A percentile compares a stretch with the other conserved stretches of the same genome.
These are phyloP conservation scores for Trichophyton simii DNA, from an alignment of 2,329 filamentous ascomycete species.

Conservation along the genomic window DNA sequence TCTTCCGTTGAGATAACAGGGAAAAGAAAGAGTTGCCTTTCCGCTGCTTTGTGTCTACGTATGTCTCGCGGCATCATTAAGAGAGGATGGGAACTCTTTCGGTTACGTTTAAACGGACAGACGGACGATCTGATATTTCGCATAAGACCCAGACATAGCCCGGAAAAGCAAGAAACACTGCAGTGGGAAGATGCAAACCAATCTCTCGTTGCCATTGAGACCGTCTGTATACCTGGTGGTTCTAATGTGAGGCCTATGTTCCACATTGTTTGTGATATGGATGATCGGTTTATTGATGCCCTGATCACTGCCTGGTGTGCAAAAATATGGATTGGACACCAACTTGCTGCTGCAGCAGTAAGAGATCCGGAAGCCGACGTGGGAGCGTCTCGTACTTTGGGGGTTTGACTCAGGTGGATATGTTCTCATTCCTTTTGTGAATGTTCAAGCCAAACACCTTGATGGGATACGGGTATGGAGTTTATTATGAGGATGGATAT, in stretches of 20 bases:
- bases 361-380: background rate
- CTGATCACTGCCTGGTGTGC: constrained; percentile 14
- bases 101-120: background rate
- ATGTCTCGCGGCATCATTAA: constrained; percentile 7
- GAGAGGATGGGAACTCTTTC: constrained; percentile 11
- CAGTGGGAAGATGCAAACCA: constrained; percentile 12
- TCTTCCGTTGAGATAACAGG: constrained; percentile 12
- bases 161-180: constrained; percentile 6
- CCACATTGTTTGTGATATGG: constrained; percentile 11
- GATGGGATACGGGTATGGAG: background rate
- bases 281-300: constrained; percentile 11
- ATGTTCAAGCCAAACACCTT: background rate
- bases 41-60: constrained; percentile 7
- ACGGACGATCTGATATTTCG: constrained; percentile 9
- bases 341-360: background rate
- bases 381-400: background rate
- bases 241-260: constrained; percentile 6
- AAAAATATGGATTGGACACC: constrained; percentile 11
- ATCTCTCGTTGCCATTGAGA: constrained; percentile 11
- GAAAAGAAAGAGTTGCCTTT: constrained; percentile 11
- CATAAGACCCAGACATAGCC: constrained; percentile 9
- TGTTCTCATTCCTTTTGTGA: background rate
- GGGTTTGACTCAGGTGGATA: background rate
- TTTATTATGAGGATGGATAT: no score
- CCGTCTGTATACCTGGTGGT: constrained; percentile 2